Percentiles rank a stretch among this genome's conserved stretches.
Evolutionary conservation across 2,329 filamentous ascomycete species (phyloP).

Genomic region (Coniella lustricola): DNA sequence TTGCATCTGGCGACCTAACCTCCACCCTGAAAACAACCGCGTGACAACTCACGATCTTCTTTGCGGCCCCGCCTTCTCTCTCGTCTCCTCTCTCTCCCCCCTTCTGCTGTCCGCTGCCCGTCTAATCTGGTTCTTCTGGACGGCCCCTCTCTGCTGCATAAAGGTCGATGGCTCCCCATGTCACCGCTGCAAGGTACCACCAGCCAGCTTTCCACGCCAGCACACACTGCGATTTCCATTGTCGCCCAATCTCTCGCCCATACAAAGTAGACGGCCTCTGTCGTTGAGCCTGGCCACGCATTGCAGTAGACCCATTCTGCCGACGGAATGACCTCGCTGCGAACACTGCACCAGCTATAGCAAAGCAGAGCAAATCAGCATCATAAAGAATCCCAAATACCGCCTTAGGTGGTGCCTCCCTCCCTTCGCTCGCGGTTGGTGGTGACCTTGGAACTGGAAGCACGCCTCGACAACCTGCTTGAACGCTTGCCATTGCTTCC

Average conservation of each 20-base stretch:
- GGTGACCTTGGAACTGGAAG: too few relatives aligned
- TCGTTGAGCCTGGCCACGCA: not conserved
- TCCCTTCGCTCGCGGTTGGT: too few relatives aligned
- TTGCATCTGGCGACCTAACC: not conserved
- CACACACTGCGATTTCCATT: not conserved
- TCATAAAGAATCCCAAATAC: not conserved
- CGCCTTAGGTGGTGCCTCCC: too few relatives aligned
- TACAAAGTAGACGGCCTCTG: not conserved
- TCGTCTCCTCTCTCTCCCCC: not conserved
- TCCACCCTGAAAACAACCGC: constrained; percentile 5
- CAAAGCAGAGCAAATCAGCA: not conserved
- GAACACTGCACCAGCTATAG: not conserved
- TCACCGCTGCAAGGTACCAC: constrained; percentile 10
- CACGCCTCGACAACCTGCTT: too few relatives aligned
- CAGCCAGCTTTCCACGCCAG: not conserved
- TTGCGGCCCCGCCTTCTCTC: not conserved
- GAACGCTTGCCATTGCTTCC: too few relatives aligned
- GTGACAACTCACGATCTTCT: constrained; percentile 16
- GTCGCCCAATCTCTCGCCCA: constrained; percentile 8
- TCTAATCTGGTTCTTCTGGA: not conserved
- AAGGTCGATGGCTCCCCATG: constrained; percentile 7
- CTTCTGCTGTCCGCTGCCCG: not conserved
- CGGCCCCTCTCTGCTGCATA: not conserved
- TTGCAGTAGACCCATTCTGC: not conserved
- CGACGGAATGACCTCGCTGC: constrained; percentile 3